Percentiles rank a stretch among this genome's conserved stretches.
Conservation (phyloP, 2,329 filamentous ascomycete genomes). For the Penicillium oxalicum region DNA sequence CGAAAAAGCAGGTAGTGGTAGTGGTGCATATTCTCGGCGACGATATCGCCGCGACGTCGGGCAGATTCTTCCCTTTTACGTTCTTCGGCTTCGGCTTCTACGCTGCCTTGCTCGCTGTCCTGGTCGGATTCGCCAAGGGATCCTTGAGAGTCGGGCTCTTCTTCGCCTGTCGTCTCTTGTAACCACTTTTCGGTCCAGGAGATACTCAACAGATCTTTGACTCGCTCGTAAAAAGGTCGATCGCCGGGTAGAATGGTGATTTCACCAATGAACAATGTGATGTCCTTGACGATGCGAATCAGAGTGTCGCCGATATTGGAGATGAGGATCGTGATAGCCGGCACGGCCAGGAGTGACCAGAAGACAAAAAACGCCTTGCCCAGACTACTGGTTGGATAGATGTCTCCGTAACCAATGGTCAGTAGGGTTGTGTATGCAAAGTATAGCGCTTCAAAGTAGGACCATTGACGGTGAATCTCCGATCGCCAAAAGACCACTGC, state of each 20-base stretch:
- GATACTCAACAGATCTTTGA: slow-evolving; percentile 22
- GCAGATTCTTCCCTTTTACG: slow-evolving; percentile 38
- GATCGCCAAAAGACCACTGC: slow-evolving; percentile 34
- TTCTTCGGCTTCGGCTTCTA: slow-evolving; percentile 42
- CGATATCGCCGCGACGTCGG: slow-evolving; percentile 36
- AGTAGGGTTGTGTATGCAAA: slow-evolving; percentile 36
- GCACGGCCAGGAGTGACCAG: slow-evolving; percentile 37
- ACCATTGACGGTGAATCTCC: slow-evolving; percentile 28
- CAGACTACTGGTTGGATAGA: slow-evolving; percentile 28
- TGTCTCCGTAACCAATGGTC: slow-evolving; percentile 39
- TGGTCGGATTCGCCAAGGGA: slow-evolving; percentile 5
- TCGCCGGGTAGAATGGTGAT: slow-evolving; percentile 51
- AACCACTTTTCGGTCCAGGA: slow-evolving; percentile 16
- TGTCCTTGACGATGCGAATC: slow-evolving; percentile 49
- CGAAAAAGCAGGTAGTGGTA: slow-evolving; percentile 39
- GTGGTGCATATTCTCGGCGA: slow-evolving; percentile 46
- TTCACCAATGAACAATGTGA: slow-evolving; percentile 52
- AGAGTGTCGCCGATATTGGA: slow-evolving; percentile 36
- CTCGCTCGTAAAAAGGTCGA: slow-evolving; percentile 27
- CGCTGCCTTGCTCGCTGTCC: slow-evolving; percentile 26
- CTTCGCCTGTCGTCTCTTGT: slow-evolving; percentile 13
- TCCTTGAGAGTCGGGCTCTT: neutral
- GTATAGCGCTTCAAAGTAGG: slow-evolving; percentile 36
- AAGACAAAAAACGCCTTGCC: slow-evolving; percentile 38
- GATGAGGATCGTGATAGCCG: slow-evolving; percentile 37